Percentiles rank a stretch among this genome's conserved stretches.
Evolutionary conservation across 2,329 filamentous ascomycete genomes (phyloP).

Genomic region (Cordyceps sp.): DNA sequence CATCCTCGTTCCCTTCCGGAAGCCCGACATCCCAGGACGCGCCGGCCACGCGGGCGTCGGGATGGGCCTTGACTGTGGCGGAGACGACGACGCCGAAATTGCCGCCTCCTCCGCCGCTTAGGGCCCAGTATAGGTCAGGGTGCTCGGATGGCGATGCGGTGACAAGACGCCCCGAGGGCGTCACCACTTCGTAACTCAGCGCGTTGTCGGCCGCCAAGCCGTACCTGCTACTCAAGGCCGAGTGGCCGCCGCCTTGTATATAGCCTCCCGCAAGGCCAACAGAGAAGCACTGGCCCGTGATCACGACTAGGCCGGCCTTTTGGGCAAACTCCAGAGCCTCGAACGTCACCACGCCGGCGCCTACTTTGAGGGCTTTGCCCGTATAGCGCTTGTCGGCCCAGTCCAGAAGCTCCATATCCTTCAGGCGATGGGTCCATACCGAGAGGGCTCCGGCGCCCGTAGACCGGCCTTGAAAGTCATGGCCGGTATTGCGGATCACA

Average conservation of each 20-base stretch:
- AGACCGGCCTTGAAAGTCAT: constrained; percentile 39
- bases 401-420: constrained; percentile 21
- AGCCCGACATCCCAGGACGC: constrained; percentile 7
- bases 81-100: constrained; percentile 40
- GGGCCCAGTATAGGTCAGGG: constrained; percentile 45
- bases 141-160: constrained; percentile 21
- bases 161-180: constrained; percentile 27
- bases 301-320: constrained; percentile 26
- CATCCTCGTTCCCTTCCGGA: neutral
- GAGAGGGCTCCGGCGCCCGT: constrained; percentile 31
- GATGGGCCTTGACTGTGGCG: constrained; percentile 34
- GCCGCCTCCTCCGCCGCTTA: constrained; percentile 41
- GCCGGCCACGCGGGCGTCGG: constrained; percentile 21
- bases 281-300: constrained; percentile 36
- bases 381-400: constrained; percentile 25
- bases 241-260: constrained; percentile 42
- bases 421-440: constrained; percentile 24
- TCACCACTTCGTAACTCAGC: constrained; percentile 36
- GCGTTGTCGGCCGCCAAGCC: constrained; percentile 43
- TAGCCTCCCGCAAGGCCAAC: constrained; percentile 48
- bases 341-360: constrained; percentile 34
- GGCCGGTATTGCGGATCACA: constrained; percentile 35
- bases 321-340: constrained; percentile 30
- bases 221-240: constrained; percentile 29
- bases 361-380: constrained; percentile 35